Conservation (phyloP, 305 asterid species). For the Lippia alba region DNA sequence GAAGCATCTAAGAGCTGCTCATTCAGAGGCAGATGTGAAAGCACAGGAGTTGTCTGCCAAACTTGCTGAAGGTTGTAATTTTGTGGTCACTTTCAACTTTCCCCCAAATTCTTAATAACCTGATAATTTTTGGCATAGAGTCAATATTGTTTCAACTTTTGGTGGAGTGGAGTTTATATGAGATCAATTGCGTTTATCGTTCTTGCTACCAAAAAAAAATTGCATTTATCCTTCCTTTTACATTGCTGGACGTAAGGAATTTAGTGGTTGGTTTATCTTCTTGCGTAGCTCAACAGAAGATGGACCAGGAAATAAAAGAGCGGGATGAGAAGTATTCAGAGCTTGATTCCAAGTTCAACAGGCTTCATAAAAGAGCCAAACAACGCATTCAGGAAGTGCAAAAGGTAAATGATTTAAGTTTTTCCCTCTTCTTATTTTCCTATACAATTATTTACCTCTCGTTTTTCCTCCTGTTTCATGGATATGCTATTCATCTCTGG, state of each 20-base stretch:
- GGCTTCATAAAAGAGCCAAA: conserved; percentile 99
- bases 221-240: conserved; percentile 15
- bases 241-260: conserved; percentile 42
- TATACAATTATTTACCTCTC: conserved; percentile 16
- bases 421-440: conserved; percentile 22
- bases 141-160: conserved; percentile 13
- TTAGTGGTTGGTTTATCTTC: conserved; percentile 41
- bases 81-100: conserved; percentile 30
- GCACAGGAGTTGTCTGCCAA: conserved; percentile 74
- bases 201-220: too few species aligned
- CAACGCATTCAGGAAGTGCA: conserved; percentile 99
- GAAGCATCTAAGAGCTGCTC: conserved; percentile 75
- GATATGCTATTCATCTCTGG: conserved; percentile 6
- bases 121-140: conserved; percentile 13
- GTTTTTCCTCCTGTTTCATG: neutral
- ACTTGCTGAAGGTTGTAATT: conserved; percentile 87
- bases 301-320: conserved; percentile 87
- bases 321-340: conserved; percentile 91
- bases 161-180: conserved; percentile 21
- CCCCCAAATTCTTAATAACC: neutral
- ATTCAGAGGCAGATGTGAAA: conserved; percentile 79
- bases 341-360: conserved; percentile 86
- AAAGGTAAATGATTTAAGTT: conserved; percentile 58
- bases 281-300: conserved; percentile 85
- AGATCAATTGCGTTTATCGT: conserved; percentile 17